A percentile compares a stretch with the other conserved stretches of the same genome.
Evolutionary conservation across 352 stramenopile genomes (phyloP).

Genomic region (Chrysophaeum taylorii): DNA sequence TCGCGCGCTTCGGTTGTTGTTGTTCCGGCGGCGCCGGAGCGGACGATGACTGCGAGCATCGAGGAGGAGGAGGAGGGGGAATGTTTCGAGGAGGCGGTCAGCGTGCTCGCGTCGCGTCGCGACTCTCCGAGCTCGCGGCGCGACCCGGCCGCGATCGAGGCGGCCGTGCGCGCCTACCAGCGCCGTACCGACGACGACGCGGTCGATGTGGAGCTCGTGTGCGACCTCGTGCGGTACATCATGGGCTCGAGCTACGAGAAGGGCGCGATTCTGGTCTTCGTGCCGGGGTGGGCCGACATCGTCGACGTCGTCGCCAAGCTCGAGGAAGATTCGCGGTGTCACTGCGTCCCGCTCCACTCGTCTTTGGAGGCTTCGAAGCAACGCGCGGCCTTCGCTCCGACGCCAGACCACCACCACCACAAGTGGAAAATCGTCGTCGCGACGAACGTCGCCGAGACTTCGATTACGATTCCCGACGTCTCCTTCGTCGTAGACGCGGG

Average conservation of each 20-base stretch:
- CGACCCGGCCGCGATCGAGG: too few relatives aligned
- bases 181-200: background rate
- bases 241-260: constrained; percentile 38
- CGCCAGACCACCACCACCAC: too few relatives aligned
- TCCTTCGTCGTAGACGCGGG: constrained; percentile 47
- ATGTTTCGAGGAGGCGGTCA: too few relatives aligned
- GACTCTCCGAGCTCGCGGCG: too few relatives aligned
- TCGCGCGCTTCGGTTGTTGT: background rate
- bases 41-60: background rate
- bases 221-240: constrained; percentile 41
- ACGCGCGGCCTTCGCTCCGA: constrained; percentile 71
- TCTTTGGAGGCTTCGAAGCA: constrained; percentile 82
- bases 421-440: constrained; percentile 76
- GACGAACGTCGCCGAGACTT: constrained; percentile 83
- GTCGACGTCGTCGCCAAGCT: constrained; percentile 24
- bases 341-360: constrained; percentile 81
- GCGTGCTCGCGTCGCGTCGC: too few relatives aligned
- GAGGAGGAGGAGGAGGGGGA: too few relatives aligned
- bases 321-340: constrained; percentile 43
- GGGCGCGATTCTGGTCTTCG: constrained; percentile 44
- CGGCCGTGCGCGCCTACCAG: background rate
- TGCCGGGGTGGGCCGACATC: constrained; percentile 44
- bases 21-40: background rate
- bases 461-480: constrained; percentile 91
- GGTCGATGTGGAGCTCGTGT: constrained; percentile 42